Conservation (phyloP, 257 asterid genomes). For the Lithospermum erythrorhizon region DNA sequence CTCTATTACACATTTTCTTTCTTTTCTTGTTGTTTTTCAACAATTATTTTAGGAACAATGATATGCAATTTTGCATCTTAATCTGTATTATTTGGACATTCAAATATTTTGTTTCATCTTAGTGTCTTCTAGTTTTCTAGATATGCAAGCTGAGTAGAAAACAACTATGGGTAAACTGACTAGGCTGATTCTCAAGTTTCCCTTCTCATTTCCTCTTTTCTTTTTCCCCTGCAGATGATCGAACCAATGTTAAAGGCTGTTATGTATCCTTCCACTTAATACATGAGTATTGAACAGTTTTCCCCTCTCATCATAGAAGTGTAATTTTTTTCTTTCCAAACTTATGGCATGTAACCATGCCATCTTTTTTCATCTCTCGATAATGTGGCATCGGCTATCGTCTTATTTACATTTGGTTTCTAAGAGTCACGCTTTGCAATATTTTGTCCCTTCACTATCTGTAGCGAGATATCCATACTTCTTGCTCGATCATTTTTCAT, state of each 20-base stretch:
- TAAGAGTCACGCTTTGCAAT: not conserved
- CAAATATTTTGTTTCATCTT: no score
- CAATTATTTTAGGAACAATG: no score
- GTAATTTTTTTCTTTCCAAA: not conserved
- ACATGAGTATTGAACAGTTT: not conserved
- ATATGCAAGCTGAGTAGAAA: no score
- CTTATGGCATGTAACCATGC: not conserved
- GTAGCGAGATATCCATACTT: conserved; percentile 69
- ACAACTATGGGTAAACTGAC: not conserved
- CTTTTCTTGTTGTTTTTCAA: no score
- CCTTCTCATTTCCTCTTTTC: not conserved
- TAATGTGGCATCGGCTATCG: not conserved
- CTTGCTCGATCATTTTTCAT: conserved; percentile 84
- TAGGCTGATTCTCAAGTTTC: conserved; percentile 8
- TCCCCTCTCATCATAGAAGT: not conserved
- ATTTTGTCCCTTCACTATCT: conserved; percentile 32
- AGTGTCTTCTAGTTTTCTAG: no score
- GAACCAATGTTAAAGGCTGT: conserved; percentile 87
- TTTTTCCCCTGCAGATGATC: conserved; percentile 50
- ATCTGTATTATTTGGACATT: no score
- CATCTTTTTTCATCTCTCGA: not conserved
- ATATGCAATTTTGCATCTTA: no score
- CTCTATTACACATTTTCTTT: no score
- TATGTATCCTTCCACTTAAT: conserved; percentile 48
- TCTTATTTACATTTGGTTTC: not conserved